phyloP scores from a whole-genome alignment of 192 early-diverging fungal genomes.

The Spinellus fusiger region DNA sequence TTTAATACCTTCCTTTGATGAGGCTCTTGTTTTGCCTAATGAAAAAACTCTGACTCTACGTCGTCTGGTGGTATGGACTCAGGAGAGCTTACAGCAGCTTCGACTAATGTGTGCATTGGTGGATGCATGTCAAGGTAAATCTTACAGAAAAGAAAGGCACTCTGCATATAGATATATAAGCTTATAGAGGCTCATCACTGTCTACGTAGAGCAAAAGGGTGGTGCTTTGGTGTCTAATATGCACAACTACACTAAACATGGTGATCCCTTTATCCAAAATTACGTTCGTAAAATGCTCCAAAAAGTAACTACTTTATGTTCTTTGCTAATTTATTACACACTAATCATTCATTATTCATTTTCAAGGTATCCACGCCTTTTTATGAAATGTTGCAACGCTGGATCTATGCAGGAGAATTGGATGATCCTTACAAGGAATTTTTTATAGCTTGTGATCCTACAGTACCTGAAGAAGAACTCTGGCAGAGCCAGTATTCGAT shows the following conservation, averaged over 20 bases:
- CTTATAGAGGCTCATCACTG: background rate
- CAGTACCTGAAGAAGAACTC: slow-evolving; percentile 58
- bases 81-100: slow-evolving; percentile 70
- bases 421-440: slow-evolving; percentile 91
- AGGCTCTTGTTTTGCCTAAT: slow-evolving; percentile 31
- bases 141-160: background rate
- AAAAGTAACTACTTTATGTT: slow-evolving; percentile 36
- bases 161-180: background rate
- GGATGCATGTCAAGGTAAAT: slow-evolving; percentile 51
- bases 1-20: background rate
- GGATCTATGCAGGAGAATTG: slow-evolving; percentile 93
- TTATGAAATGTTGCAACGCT: slow-evolving; percentile 80
- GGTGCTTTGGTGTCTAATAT: slow-evolving; percentile 70
- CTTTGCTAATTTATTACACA: background rate
- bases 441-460: slow-evolving; percentile 63
- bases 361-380: slow-evolving; percentile 77
- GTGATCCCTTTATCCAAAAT: slow-evolving; percentile 80
- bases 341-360: slow-evolving; percentile 4
- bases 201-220: slow-evolving; percentile 50
- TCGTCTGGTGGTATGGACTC: slow-evolving; percentile 81
- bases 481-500: slow-evolving; percentile 82
- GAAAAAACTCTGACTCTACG: slow-evolving; percentile 70
- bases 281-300: slow-evolving; percentile 73
- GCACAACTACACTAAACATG: slow-evolving; percentile 81
- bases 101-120: slow-evolving; percentile 68